Percentiles rank a stretch among this genome's conserved stretches.
phyloP scores from a whole-genome alignment of 805 yeast species.

The Jamesozyma spencerorum region DNA sequence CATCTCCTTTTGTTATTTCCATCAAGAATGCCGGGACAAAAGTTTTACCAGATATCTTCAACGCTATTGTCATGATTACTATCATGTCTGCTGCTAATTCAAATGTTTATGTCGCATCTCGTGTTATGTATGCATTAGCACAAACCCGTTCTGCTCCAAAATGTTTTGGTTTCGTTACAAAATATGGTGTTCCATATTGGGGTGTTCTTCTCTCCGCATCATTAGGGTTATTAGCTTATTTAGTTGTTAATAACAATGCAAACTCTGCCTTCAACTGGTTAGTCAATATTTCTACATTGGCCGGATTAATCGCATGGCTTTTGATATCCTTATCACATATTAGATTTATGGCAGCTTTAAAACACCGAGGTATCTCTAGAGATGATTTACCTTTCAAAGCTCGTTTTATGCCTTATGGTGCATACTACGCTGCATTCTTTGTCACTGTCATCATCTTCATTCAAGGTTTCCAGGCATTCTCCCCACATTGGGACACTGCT shows the following conservation, averaged over 20 bases:
- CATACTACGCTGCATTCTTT: slow-evolving; percentile 49
- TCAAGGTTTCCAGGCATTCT: slow-evolving; percentile 61
- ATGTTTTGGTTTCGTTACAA: slow-evolving; percentile 44
- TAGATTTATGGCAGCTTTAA: slow-evolving; percentile 53
- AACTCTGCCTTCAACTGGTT: slow-evolving; percentile 55
- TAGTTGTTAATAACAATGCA: slow-evolving; percentile 43
- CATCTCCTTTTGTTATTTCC: slow-evolving; percentile 63
- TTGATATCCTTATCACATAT: slow-evolving; percentile 51
- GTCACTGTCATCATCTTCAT: slow-evolving; percentile 51
- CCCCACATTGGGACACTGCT: slow-evolving; percentile 41
- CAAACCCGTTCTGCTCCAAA: slow-evolving; percentile 52
- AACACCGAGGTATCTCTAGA: slow-evolving; percentile 51
- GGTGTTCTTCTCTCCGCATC: slow-evolving; percentile 47
- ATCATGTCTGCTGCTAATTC: slow-evolving; percentile 73
- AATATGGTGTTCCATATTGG: slow-evolving; percentile 49
- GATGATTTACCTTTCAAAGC: slow-evolving; percentile 64
- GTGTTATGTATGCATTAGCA: slow-evolving; percentile 58
- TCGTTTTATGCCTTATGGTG: slow-evolving; percentile 50
- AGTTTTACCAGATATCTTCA: slow-evolving; percentile 59
- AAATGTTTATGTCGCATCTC: slow-evolving; percentile 62
- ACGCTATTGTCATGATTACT: slow-evolving; percentile 59
- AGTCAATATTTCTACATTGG: slow-evolving; percentile 54
- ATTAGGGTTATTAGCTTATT: slow-evolving; percentile 51
- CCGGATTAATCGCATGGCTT: slow-evolving; percentile 62
- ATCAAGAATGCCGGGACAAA: slow-evolving; percentile 58